Base-by-base conservation (phyloP, 1,139 yeast species). In the Kodamaea suecica region DNA sequence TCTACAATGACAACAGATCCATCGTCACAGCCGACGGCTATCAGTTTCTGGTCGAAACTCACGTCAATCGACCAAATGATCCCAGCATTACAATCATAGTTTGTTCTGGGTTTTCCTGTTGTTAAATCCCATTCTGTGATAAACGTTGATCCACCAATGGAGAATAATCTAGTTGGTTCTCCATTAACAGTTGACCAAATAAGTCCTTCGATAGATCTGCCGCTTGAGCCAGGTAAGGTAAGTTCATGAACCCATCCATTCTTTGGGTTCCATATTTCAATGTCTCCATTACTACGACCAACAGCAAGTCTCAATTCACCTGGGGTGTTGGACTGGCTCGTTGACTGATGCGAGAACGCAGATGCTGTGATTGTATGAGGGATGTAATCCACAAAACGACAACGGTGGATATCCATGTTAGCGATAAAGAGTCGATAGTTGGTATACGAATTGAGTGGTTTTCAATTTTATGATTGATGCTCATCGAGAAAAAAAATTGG, bases 21-120 rank as follows among this genome's bases (percentile, higher is more conserved):
- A 53, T 90, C 95, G 49, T 92, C 98, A 61, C 98, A 92, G 1
- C 98, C 98, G 1, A 86, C 86, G 1, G 96, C 88, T 29, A 94
- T 65, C 48, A 72, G 77, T 38, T 73, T 66, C 30, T 81, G 84
- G 19, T 73, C 64, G 14, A 74, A 70, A 42, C 81, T 82, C 17
- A 79, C 76, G 6, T 85, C 80, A 35, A 90, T 64, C 8, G 95
- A 84, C 98, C 98, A 94, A 40, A 88, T 84, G 13, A 87, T 81
- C 23, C 97, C 97, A 1, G 95, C 86, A 55, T 90, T 88, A 63
- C 96, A 86, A 56, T 90, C 96, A 52, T 81, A 81, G 56, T 88
- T 85, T 34, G 70, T 70, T 37, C 76, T 55, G 2, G 97, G 95
- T 39, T 74, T 63, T 6, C 95, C 87, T 0, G 86, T 80, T 5